Evolutionary conservation across 2,329 filamentous ascomycete genomes (phyloP).

Genomic region (Diaporthe amygdali): DNA sequence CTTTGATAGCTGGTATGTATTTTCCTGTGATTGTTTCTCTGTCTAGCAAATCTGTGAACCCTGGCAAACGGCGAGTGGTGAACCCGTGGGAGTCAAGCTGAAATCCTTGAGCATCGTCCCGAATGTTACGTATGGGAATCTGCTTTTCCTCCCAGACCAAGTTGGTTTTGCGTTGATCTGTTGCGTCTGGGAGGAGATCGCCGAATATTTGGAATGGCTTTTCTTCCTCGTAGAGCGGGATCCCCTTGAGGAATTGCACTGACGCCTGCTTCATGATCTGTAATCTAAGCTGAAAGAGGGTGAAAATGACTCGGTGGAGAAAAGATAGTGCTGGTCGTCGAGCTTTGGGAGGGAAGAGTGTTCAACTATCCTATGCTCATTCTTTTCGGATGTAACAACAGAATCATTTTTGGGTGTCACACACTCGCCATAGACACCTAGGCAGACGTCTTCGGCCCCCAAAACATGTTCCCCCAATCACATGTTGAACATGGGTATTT

Average conservation of each 20-base stretch:
- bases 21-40: background rate
- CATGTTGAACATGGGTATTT: too few species aligned
- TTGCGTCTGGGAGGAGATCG: background rate
- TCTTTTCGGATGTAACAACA: too few species aligned
- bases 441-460: background rate
- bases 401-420: too few species aligned
- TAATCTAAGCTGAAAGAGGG: background rate
- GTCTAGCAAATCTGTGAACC: background rate
- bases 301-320: too few species aligned
- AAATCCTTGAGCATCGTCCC: background rate
- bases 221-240: background rate
- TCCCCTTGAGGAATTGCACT: background rate
- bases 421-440: too few species aligned
- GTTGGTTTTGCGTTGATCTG: background rate
- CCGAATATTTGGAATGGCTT: background rate
- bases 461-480: background rate
- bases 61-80: background rate
- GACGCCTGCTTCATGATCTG: background rate
- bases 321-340: too few species aligned
- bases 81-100: background rate
- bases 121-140: background rate
- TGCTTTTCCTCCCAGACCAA: background rate
- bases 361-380: too few species aligned
- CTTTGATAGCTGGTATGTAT: conserved; percentile 1
- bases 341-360: background rate